These are phyloP conservation scores for Orbilia javanica DNA, from an alignment of 2,329 filamentous ascomycete species.

Conservation along the genomic window DNA sequence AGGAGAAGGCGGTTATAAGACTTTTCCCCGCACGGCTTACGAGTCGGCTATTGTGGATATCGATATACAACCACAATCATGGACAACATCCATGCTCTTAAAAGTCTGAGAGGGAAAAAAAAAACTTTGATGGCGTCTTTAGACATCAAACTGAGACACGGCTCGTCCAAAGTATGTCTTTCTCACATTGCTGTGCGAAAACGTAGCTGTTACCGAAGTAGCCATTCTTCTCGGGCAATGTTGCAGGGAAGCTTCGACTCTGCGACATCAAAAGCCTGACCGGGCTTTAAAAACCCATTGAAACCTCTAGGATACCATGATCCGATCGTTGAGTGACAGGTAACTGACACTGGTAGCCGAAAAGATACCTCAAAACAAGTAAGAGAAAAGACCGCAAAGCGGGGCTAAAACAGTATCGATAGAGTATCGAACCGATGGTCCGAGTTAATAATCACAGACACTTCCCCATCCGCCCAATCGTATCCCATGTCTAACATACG, in stretches of 20 bases:
- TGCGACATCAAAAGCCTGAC: constrained; percentile 35
- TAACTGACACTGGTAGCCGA: constrained; percentile 29
- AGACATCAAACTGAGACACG: constrained; percentile 51
- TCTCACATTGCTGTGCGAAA: background rate
- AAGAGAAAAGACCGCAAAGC: constrained; percentile 55
- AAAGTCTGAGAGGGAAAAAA: background rate
- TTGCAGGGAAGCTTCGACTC: constrained; percentile 20
- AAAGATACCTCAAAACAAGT: constrained; percentile 19
- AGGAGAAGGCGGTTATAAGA: constrained; percentile 29
- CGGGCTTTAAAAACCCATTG: constrained; percentile 5
- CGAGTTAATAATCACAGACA: constrained; percentile 10
- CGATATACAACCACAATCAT: constrained; percentile 10
- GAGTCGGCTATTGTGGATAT: constrained; percentile 27
- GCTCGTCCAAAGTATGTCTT: constrained; percentile 32
- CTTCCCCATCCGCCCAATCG: constrained; percentile 28
- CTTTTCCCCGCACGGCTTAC: constrained; percentile 27
- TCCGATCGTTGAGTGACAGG: constrained; percentile 22
- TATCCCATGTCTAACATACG: constrained; percentile 16
- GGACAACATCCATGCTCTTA: constrained; percentile 40
- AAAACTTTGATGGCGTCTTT: constrained; percentile 18
- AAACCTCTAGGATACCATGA: constrained; percentile 24
- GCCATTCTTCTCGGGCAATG: background rate
- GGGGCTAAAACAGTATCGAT: constrained; percentile 53
- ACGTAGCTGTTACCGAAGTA: constrained; percentile 3
- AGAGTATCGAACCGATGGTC: constrained; percentile 50